Evolutionary conservation across 2,329 filamentous ascomycete species (phyloP), one percentile per base, ranked within the genome.

Genomic region (Calonectria hongkongensis): DNA sequence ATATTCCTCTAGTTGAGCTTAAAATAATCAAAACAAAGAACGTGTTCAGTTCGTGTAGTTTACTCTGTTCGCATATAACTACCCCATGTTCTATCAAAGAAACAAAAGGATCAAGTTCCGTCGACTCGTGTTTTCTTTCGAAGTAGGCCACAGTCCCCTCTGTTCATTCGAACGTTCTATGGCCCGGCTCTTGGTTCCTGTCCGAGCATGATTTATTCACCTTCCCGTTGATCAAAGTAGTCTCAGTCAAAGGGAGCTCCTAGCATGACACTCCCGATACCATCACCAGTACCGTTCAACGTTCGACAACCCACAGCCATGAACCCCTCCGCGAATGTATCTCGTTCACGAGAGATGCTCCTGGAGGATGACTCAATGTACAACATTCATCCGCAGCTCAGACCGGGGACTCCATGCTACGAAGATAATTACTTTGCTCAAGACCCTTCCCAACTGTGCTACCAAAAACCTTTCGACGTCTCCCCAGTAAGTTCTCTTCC

Each of bases 261-360:
- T 68, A 74, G 76, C 30, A 83, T 88, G 86, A 84, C 83, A 72
- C 83, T 81, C 67, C 80, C 80, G 66, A 79, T 82, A 54, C 84
- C 87, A 51, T 89, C 88, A 27, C 88, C 89, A 71, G 85, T 86
- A 67, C 85, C 85, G 25, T 86, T 85, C 62, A 72, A 71, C 39
- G 66, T 78, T 69, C 71, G 63, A 60, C 65, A 70, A 3, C 50
- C 73, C 63, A 25, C 45, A 45, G 25, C 58, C 27, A 78, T 78
- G 77, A 75, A 71, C 28, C 48, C 66, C 33, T 60, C 72, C 9
- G 25, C 28, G 15, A 64, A 58, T 27, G 73, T 72, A 45, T 78
- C 77, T 43, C 68, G 78, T 27, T 54, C 69, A 18, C 72, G 64
- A 58, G 65, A 70, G 16, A 66, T 74, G 48, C 68, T 60, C 51